Percentiles rank a stretch among this genome's conserved stretches.
Evolutionary conservation across 1,139 yeast species (phyloP).

Genomic region (Sporopachydermia cereana): DNA sequence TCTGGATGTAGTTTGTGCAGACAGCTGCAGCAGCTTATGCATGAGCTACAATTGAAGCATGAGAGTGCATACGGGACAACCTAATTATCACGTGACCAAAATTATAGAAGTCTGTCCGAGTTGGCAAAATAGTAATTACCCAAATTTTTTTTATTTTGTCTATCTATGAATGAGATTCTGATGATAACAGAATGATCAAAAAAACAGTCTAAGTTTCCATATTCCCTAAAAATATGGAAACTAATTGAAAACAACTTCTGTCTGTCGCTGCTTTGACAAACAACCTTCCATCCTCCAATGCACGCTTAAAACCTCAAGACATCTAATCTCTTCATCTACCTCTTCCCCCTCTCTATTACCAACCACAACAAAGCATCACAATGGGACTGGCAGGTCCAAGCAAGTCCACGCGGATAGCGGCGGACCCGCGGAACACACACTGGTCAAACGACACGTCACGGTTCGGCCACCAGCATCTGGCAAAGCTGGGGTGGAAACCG

Average conservation of each 20-base stretch:
- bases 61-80: no score
- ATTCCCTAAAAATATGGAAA: background rate
- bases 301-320: background rate
- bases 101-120: no score
- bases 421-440: constrained; percentile 85
- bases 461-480: constrained; percentile 81
- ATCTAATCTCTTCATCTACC: background rate
- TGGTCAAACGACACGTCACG: constrained; percentile 86
- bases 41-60: no score
- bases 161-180: no score
- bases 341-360: constrained; percentile 2
- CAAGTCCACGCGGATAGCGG: constrained; percentile 75
- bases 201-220: constrained; percentile 5
- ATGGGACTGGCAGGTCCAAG: constrained; percentile 90
- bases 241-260: background rate
- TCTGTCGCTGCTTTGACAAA: background rate
- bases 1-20: no score
- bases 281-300: background rate
- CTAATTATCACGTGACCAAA: no score
- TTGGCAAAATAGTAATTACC: no score
- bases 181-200: constrained; percentile 6
- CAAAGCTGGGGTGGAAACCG: constrained; percentile 82
- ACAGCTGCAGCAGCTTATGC: no score
- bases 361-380: constrained; percentile 10
- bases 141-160: no score